Evolutionary conservation across 2,329 filamentous ascomycete species (phyloP).

Genomic region (Penicillium sp.): DNA sequence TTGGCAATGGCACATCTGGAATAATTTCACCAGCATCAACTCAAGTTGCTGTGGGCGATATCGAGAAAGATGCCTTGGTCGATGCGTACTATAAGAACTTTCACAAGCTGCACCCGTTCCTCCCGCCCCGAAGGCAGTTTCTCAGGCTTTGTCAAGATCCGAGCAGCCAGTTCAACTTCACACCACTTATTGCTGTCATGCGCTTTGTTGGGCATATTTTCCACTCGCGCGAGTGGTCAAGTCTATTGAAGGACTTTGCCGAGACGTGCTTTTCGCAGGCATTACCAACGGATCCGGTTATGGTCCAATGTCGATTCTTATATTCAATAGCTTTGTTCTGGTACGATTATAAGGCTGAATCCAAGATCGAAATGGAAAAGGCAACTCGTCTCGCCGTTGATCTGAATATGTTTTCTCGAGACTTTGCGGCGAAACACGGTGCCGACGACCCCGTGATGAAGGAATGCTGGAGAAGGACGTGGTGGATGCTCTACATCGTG

Average conservation of each 20-base stretch:
- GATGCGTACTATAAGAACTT: conserved; percentile 34
- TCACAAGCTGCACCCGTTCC: conserved; percentile 30
- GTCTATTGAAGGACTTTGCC: conserved; percentile 12
- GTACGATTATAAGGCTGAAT: conserved; percentile 21
- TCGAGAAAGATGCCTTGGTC: conserved; percentile 17
- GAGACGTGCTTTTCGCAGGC: conserved; percentile 13
- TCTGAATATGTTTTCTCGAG: conserved; percentile 20
- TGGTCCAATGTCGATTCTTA: conserved; percentile 27
- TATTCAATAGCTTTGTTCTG: conserved; percentile 30
- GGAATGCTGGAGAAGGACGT: conserved; percentile 49
- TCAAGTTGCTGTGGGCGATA: background rate
- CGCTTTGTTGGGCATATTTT: conserved; percentile 32
- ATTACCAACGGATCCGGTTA: conserved; percentile 14
- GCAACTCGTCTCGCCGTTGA: conserved; percentile 25
- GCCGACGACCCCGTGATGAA: conserved; percentile 40
- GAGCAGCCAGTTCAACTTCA: conserved; percentile 7
- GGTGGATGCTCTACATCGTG: conserved; percentile 57
- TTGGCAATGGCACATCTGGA: background rate
- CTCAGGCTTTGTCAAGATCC: conserved; percentile 13
- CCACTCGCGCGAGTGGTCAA: conserved; percentile 17
- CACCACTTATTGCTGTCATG: conserved; percentile 27
- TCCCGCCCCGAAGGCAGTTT: conserved; percentile 25
- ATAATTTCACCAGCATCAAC: background rate
- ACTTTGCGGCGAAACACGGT: conserved; percentile 52
- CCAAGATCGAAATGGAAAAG: conserved; percentile 17